Evolutionary conservation across 768 basidiomycete genomes (phyloP).

Genomic region (Mycena leptocephala): DNA sequence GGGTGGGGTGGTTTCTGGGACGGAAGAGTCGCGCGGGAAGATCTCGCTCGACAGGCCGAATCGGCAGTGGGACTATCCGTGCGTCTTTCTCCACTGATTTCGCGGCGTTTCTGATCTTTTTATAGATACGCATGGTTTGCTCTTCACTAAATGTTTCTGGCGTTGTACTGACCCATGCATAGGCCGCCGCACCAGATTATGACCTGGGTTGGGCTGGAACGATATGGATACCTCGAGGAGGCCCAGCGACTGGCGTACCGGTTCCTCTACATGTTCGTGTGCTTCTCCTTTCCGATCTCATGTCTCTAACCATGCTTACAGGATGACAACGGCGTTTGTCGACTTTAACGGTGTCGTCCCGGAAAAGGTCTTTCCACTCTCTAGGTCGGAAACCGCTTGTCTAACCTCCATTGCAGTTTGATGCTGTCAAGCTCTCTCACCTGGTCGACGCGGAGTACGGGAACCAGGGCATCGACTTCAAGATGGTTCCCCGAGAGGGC

Average conservation of each 20-base stretch:
- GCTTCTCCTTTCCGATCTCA: background rate
- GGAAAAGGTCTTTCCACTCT: conserved; percentile 79
- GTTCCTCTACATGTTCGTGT: conserved; percentile 93
- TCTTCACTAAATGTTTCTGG: background rate
- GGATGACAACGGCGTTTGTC: conserved; percentile 95
- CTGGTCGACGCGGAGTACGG: conserved; percentile 98
- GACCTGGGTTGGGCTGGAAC: conserved; percentile 97
- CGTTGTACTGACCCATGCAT: conserved; percentile 24
- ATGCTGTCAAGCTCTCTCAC: conserved; percentile 96
- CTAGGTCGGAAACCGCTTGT: conserved; percentile 7
- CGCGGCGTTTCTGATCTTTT: conserved; percentile 3
- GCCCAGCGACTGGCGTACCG: conserved; percentile 95
- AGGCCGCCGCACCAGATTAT: conserved; percentile 99
- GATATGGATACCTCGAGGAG: conserved; percentile 96
- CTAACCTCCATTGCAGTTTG: conserved; percentile 71
- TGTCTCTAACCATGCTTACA: conserved; percentile 42
- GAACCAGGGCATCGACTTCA: conserved; percentile 97
- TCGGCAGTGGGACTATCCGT: conserved; percentile 99
- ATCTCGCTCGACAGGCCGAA: conserved; percentile 97
- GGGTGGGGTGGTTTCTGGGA: conserved; percentile 96
- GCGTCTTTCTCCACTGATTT: conserved; percentile 53
- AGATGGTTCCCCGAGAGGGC: conserved; percentile 96
- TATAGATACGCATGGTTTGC: conserved; percentile 79
- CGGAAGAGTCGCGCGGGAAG: conserved; percentile 95
- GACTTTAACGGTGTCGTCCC: conserved; percentile 99